Conservation (phyloP, 2,329 filamentous ascomycete genomes). For the Diaporthe amygdali region DNA sequence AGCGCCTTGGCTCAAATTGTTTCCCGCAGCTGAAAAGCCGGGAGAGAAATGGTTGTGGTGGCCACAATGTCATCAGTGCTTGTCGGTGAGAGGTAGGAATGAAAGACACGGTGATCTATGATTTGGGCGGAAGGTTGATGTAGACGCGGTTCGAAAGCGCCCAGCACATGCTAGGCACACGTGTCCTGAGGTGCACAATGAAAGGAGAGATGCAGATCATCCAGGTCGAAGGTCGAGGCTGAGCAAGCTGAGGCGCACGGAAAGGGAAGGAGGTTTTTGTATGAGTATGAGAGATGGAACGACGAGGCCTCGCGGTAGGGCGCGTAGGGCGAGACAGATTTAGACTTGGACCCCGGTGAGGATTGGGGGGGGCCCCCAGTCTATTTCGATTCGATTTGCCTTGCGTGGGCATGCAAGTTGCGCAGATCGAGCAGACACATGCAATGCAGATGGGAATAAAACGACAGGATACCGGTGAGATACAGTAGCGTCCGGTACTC, state of each 20-base stretch:
- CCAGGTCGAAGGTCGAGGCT: background rate
- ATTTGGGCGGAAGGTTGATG: background rate
- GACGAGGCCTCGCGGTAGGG: background rate
- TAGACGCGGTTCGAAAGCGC: background rate
- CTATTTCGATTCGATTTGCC: background rate
- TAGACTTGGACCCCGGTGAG: conserved; percentile 1
- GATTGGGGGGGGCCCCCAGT: background rate
- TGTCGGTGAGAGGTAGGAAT: background rate
- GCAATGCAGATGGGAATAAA: conserved; percentile 18
- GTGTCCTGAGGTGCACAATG: background rate
- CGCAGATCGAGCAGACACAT: conserved; percentile 16
- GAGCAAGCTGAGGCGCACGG: background rate
- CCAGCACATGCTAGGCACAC: background rate
- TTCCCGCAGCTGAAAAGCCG: background rate
- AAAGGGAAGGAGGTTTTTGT: background rate
- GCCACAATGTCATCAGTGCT: conserved; percentile 9
- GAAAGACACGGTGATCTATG: background rate
- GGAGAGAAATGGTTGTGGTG: background rate
- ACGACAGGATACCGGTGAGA: conserved; percentile 4
- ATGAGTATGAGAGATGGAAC: background rate
- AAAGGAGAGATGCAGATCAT: background rate
- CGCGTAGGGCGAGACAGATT: conserved; percentile 9
- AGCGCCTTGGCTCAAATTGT: background rate
- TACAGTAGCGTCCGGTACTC: conserved; percentile 16
- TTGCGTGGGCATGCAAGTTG: conserved; percentile 11